A percentile compares a stretch with the other conserved stretches of the same genome.
Evolutionary conservation across 2,329 filamentous ascomycete species (phyloP).

Genomic region (Fusarium sp.): DNA sequence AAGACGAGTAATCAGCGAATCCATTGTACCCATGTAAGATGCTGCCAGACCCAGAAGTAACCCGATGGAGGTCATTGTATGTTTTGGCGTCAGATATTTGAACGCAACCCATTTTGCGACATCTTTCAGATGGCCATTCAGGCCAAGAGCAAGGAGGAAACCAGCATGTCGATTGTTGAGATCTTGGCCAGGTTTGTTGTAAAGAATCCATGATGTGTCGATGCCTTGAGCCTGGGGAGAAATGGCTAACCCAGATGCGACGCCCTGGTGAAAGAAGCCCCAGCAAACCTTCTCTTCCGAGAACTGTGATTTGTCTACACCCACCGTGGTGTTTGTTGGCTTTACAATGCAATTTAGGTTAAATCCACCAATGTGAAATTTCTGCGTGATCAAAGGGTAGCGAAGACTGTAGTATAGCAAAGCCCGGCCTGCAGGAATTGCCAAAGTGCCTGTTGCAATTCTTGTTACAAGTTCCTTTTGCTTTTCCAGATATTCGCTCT

Average conservation of each 20-base stretch:
- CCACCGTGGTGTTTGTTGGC: conserved; percentile 89
- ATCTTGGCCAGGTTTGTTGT: conserved; percentile 89
- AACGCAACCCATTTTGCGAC: conserved; percentile 98
- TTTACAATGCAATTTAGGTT: conserved; percentile 92
- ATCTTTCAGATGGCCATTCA: conserved; percentile 94
- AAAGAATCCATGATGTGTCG: conserved; percentile 98
- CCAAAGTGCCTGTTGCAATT: conserved; percentile 86
- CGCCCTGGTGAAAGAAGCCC: conserved; percentile 98
- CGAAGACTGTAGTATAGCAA: conserved; percentile 89
- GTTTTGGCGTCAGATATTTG: conserved; percentile 98
- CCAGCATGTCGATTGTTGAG: conserved; percentile 96
- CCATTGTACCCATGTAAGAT: conserved; percentile 97
- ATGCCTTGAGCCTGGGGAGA: conserved; percentile 91
- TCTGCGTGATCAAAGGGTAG: conserved; percentile 90
- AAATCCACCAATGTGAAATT: conserved; percentile 88
- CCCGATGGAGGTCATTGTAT: conserved; percentile 98
- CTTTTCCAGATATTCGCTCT: conserved; percentile 87
- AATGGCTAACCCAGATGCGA: conserved; percentile 90
- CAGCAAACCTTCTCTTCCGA: conserved; percentile 97
- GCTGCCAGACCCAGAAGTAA: conserved; percentile 91
- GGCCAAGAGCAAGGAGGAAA: conserved; percentile 86
- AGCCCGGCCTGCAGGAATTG: conserved; percentile 86
- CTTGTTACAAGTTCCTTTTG: conserved; percentile 91
- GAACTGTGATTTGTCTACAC: conserved; percentile 87
- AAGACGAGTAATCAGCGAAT: conserved; percentile 90